Percentiles rank a stretch among this genome's conserved stretches.
Conservation (phyloP, 2,329 filamentous ascomycete species). For the Fusarium albidum region DNA sequence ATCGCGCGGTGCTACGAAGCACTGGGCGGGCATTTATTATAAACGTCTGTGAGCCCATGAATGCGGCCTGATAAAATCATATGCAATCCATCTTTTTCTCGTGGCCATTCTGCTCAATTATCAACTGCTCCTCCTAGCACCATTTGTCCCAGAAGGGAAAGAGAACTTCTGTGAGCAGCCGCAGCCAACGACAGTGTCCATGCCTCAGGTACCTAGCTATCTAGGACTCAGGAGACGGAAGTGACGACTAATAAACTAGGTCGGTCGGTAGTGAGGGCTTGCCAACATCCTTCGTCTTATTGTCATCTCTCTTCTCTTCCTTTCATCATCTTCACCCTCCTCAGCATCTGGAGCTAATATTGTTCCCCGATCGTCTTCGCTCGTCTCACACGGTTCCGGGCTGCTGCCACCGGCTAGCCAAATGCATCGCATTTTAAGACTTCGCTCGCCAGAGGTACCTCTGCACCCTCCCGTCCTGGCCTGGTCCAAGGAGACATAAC, state of each 20-base stretch:
- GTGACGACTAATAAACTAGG: neutral
- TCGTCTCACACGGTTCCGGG: constrained; percentile 6
- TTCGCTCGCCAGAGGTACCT: constrained; percentile 4
- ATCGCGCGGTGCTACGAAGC: neutral
- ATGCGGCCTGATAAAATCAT: too few relatives aligned
- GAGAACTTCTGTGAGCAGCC: constrained; percentile 29
- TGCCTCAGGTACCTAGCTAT: constrained; percentile 38
- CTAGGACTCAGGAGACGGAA: constrained; percentile 22
- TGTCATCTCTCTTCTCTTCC: constrained; percentile 3
- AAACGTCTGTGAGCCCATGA: too few relatives aligned
- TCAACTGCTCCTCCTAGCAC: constrained; percentile 2
- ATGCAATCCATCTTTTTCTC: too few relatives aligned
- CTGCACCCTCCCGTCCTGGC: constrained; percentile 1
- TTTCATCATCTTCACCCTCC: neutral
- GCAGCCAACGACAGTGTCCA: constrained; percentile 27
- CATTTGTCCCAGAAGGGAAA: constrained; percentile 37
- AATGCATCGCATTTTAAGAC: constrained; percentile 18
- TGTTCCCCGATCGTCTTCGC: neutral
- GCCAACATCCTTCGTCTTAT: constrained; percentile 1
- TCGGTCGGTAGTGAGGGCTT: constrained; percentile 11
- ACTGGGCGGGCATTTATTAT: too few relatives aligned
- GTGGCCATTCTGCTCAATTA: too few relatives aligned
- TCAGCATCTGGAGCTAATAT: neutral
- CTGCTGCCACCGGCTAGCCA: constrained; percentile 20
- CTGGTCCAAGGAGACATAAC: neutral